These are phyloP conservation scores for Moesziomyces antarcticus DNA, from an alignment of 1,284 basidiomycete genomes.

Conservation along the genomic window DNA sequence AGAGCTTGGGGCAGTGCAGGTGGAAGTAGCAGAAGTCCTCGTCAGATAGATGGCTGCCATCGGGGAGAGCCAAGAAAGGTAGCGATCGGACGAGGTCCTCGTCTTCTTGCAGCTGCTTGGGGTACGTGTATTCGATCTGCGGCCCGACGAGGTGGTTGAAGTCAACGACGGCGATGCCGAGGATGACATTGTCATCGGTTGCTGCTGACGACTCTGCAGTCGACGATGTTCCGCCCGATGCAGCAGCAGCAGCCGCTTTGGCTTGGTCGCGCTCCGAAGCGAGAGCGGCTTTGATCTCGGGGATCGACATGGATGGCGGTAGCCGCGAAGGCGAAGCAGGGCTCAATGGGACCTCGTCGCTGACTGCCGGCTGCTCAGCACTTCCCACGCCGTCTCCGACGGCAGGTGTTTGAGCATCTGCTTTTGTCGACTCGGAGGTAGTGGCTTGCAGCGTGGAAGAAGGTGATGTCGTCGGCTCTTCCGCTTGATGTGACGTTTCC, in stretches of 20 bases:
- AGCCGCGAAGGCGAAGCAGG: slow-evolving; percentile 16
- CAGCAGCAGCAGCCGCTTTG: slow-evolving; percentile 25
- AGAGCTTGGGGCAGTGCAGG: slow-evolving; percentile 69
- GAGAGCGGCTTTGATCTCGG: slow-evolving; percentile 45
- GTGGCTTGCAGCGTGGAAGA: no score
- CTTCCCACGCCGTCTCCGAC: background rate
- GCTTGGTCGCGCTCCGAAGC: slow-evolving; percentile 36
- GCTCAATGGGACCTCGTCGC: slow-evolving; percentile 1
- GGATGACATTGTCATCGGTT: slow-evolving; percentile 37
- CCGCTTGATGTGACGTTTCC: no score
- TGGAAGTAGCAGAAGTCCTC: slow-evolving; percentile 99
- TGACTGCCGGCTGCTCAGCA: background rate
- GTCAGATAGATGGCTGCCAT: slow-evolving; percentile 90
- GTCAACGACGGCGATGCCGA: slow-evolving; percentile 65
- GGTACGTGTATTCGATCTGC: slow-evolving; percentile 64
- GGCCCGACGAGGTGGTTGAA: slow-evolving; percentile 67
- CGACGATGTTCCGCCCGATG: slow-evolving; percentile 2
- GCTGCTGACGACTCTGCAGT: background rate
- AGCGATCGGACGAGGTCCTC: slow-evolving; percentile 71
- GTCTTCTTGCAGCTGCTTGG: slow-evolving; percentile 55
- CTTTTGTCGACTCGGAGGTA: background rate
- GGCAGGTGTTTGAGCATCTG: background rate
- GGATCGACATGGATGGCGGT: slow-evolving; percentile 39
- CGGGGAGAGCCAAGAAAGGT: slow-evolving; percentile 96
- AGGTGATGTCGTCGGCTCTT: no score